phyloP scores from a whole-genome alignment of 2,329 filamentous ascomycete species.

The Claviceps capensis region DNA sequence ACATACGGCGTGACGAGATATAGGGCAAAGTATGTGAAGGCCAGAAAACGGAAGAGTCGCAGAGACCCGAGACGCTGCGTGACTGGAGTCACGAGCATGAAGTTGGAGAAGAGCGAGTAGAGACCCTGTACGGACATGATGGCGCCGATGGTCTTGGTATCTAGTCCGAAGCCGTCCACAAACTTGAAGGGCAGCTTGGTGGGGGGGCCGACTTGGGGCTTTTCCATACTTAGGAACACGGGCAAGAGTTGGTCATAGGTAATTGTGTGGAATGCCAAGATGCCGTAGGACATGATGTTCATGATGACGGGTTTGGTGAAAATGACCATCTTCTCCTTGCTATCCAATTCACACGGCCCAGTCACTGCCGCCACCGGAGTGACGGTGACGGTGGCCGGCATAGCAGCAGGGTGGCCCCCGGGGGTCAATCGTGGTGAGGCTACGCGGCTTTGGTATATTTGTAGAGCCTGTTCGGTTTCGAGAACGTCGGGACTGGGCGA shows the following conservation, averaged over 20 bases:
- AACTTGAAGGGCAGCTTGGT: conserved; percentile 73
- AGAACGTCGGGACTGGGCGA: not conserved
- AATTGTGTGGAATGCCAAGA: conserved; percentile 93
- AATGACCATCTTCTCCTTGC: conserved; percentile 29
- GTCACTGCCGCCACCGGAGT: not conserved
- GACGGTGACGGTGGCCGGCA: not conserved
- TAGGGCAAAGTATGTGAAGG: conserved; percentile 71
- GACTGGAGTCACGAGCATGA: conserved; percentile 70
- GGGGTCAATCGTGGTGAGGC: conserved; percentile 34
- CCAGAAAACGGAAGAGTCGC: conserved; percentile 67
- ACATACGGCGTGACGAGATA: conserved; percentile 85
- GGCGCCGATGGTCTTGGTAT: conserved; percentile 71
- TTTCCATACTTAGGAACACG: conserved; percentile 67
- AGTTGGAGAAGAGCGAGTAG: conserved; percentile 78
- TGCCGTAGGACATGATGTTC: conserved; percentile 81
- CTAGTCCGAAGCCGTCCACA: conserved; percentile 69
- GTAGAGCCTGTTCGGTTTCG: conserved; percentile 43
- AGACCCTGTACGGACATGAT: conserved; percentile 81
- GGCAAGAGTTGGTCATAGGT: conserved; percentile 91
- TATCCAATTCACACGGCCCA: not conserved
- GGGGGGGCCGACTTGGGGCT: conserved; percentile 31
- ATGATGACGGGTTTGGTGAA: conserved; percentile 79
- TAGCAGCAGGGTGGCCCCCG: conserved; percentile 11
- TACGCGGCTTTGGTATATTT: conserved; percentile 53
- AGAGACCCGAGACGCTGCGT: conserved; percentile 65